These are phyloP conservation scores for Nakaseomyces uthaithaninus DNA, from an alignment of 1,139 yeast species.

Conservation along the genomic window DNA sequence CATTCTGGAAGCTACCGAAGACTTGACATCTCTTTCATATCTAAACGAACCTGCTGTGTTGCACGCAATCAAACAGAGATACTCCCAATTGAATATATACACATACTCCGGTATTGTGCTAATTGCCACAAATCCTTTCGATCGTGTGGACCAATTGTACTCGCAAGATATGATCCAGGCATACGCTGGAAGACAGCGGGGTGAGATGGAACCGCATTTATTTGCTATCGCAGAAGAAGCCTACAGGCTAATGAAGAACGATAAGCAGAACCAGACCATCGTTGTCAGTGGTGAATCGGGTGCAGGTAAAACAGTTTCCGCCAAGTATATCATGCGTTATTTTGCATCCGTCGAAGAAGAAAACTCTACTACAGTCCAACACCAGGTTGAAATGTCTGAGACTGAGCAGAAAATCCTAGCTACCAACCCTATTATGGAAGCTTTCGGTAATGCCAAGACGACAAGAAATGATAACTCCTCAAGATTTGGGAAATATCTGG, in stretches of 20 bases:
- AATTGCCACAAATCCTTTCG: slow-evolving; percentile 95
- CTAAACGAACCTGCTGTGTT: slow-evolving; percentile 91
- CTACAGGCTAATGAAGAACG: slow-evolving; percentile 87
- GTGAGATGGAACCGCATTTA: slow-evolving; percentile 92
- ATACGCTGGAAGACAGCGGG: slow-evolving; percentile 84
- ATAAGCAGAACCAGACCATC: slow-evolving; percentile 81
- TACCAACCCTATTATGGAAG: slow-evolving; percentile 97
- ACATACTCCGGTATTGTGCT: slow-evolving; percentile 96
- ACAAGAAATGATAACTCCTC: slow-evolving; percentile 96
- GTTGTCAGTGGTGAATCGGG: slow-evolving; percentile 98
- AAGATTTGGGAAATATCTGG: slow-evolving; percentile 92
- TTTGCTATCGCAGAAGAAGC: slow-evolving; percentile 98
- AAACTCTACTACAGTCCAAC: slow-evolving; percentile 23
- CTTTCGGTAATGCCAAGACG: slow-evolving; percentile 97
- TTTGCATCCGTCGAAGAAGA: slow-evolving; percentile 80
- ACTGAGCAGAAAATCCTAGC: slow-evolving; percentile 94
- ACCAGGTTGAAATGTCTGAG: slow-evolving; percentile 68
- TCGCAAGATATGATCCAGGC: slow-evolving; percentile 89
- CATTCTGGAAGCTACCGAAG: slow-evolving; percentile 71
- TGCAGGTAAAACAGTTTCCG: slow-evolving; percentile 97
- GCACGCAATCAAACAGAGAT: slow-evolving; percentile 85
- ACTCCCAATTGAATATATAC: slow-evolving; percentile 80
- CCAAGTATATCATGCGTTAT: slow-evolving; percentile 95
- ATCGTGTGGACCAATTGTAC: slow-evolving; percentile 81
- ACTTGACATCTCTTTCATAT: slow-evolving; percentile 82